phyloP scores from a whole-genome alignment of 345 rosid genomes.

The Lepidium aucheri region DNA sequence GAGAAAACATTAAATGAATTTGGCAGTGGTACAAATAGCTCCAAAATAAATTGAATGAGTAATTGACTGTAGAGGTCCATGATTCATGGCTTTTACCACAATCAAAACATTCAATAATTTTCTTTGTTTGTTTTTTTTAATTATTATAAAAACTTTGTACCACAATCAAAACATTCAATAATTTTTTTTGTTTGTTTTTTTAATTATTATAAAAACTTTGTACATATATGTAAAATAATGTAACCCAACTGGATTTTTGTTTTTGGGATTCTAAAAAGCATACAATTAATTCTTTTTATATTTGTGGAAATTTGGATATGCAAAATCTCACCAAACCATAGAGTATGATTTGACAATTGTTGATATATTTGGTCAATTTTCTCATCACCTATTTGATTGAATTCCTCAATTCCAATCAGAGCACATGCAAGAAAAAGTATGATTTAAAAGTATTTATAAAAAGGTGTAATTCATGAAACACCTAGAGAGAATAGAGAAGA shows the following conservation, averaged over 20 bases:
- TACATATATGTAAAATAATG: not conserved
- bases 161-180: slow-evolving; percentile 20
- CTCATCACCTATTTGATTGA: slow-evolving; percentile 4
- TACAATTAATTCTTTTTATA: not conserved
- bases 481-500: slow-evolving; percentile 27
- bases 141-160: too few species aligned
- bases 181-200: slow-evolving; percentile 7
- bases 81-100: slow-evolving; percentile 27
- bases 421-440: slow-evolving; percentile 13
- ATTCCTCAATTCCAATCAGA: not conserved
- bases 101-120: slow-evolving; percentile 19
- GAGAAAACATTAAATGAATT: slow-evolving; percentile 2
- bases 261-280: not conserved
- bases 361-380: not conserved
- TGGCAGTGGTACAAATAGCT: slow-evolving; percentile 23
- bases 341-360: not conserved
- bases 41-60: slow-evolving; percentile 23
- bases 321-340: slow-evolving; percentile 20
- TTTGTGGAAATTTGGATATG: not conserved
- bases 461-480: slow-evolving; percentile 25
- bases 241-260: slow-evolving; percentile 22
- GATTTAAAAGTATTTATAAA: slow-evolving; percentile 4
- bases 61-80: slow-evolving; percentile 18
- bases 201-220: not conserved
- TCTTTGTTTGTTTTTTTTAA: too few species aligned